Evolutionary conservation across 768 basidiomycete species (phyloP).

Genomic region (Daedaleopsis nitida): DNA sequence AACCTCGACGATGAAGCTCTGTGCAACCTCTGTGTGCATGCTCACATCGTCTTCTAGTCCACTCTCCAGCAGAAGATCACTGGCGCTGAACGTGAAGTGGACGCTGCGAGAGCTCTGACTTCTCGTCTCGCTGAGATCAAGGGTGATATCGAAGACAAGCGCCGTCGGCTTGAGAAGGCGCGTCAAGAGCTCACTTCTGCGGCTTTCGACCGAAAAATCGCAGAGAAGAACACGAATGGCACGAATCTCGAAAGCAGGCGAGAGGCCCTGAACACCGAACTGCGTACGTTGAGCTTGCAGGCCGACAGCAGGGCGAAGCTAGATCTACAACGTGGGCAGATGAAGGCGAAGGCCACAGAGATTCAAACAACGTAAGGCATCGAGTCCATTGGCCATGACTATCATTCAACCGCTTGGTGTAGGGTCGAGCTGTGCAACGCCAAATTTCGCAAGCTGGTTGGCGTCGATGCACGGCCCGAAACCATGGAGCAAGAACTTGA

Average conservation of each 20-base stretch:
- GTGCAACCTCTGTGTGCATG: neutral
- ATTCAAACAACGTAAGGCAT: constrained; percentile 64
- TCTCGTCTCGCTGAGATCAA: constrained; percentile 54
- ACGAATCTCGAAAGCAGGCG: constrained; percentile 66
- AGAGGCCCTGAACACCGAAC: constrained; percentile 70
- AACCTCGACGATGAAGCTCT: neutral
- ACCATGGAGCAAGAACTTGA: constrained; percentile 78
- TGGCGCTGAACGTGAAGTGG: constrained; percentile 55
- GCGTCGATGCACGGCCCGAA: constrained; percentile 55
- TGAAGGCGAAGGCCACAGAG: constrained; percentile 64
- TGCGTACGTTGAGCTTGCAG: constrained; percentile 72
- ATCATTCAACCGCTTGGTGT: neutral
- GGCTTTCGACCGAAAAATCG: constrained; percentile 66
- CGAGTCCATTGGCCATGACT: too few species aligned
- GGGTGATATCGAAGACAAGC: constrained; percentile 73
- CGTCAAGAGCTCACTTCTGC: constrained; percentile 58
- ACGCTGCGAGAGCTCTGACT: constrained; percentile 55
- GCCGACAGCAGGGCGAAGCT: constrained; percentile 81
- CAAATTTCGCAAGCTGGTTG: constrained; percentile 69
- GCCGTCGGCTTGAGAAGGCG: constrained; percentile 56
- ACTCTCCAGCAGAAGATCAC: constrained; percentile 48
- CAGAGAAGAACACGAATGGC: constrained; percentile 53
- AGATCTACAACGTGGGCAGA: constrained; percentile 70
- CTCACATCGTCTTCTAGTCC: constrained; percentile 18
- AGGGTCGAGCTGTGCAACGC: constrained; percentile 66